Evolutionary conservation across 495 filamentous ascomycete species (phyloP).

Genomic region (Penicillium arizonense): DNA sequence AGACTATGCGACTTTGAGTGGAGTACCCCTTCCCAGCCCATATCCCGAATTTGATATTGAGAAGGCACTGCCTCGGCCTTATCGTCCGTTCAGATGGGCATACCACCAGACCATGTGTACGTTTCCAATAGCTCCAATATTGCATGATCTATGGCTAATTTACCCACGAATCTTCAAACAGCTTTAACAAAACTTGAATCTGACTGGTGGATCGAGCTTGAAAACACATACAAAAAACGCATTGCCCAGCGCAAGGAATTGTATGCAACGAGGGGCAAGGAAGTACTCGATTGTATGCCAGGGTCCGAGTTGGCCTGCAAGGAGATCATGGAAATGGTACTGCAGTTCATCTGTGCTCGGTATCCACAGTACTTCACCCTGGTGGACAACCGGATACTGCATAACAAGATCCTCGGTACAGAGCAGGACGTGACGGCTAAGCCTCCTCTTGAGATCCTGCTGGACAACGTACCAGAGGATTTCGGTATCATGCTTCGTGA

Average conservation of each 20-base stretch:
- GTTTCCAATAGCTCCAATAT: conserved; percentile 20
- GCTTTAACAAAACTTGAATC: conserved; percentile 78
- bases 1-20: conserved; percentile 75
- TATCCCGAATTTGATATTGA: conserved; percentile 65
- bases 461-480: conserved; percentile 87
- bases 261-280: conserved; percentile 59
- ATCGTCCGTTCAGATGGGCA: conserved; percentile 80
- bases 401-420: conserved; percentile 69
- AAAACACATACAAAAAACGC: conserved; percentile 66
- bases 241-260: conserved; percentile 73
- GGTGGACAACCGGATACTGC: conserved; percentile 56
- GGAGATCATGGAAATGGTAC: conserved; percentile 85
- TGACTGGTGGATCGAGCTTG: conserved; percentile 91
- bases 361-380: conserved; percentile 81
- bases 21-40: conserved; percentile 70
- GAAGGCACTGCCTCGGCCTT: conserved; percentile 65
- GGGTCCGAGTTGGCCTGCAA: conserved; percentile 81
- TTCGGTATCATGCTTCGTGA: conserved; percentile 80
- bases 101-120: conserved; percentile 96
- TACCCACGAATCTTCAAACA: conserved; percentile 24
- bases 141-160: conserved; percentile 10
- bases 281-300: conserved; percentile 67
- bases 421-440: conserved; percentile 60
- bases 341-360: conserved; percentile 75
- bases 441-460: conserved; percentile 68